Base-by-base conservation (phyloP, 768 basidiomycete genomes). In the Phylloporus sp. region DNA sequence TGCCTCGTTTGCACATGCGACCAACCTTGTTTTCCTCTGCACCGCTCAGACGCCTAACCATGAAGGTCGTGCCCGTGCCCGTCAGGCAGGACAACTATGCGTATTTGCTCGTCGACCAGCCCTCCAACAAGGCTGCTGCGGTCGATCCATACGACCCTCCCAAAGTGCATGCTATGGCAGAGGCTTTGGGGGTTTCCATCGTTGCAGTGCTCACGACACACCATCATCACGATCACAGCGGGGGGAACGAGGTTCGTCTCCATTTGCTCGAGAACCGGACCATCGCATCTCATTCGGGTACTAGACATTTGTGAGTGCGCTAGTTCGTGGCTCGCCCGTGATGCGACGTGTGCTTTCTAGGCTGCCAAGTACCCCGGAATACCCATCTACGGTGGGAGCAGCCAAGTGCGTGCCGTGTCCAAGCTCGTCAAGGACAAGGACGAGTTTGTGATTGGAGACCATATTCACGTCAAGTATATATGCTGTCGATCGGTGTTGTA, bases 141-240 rank as follows among this genome's bases (percentile, higher is more conserved):
- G 77, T 94, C 49, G 91, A 93, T 63, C 82, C 86, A 0, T 92
- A 75, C 61, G 87, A 92, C 55, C 78, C 90, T 0, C 61, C 74
- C 35, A 88, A 83, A 60, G 80, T 93, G 4, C 60, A 73, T 28
- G 77, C 72, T 0, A 80, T 77, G 1, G 91, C 88, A 3, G 67
- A 80, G 34, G 66, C 70, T 9, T 76, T 79, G 31, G 80, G 74
- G 9, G 84, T 90, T 21, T 62, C 76, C 37, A 75, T 93, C 46
- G 73, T 87, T 28, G 83, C 86, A 32, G 77, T 71, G 20, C 74
- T 98, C 55, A 96, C 91, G 11, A 98, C 95, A 3, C 95, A 96
- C 67, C 90, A 93, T 65, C 94, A 96, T 65, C 58, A 74, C 53
- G 94, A 97, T 69, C 92, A 93, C 64, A 84, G 82, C 54, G 90